Conservation (phyloP, 805 yeast species). For the Ogataea trehalophila region DNA sequence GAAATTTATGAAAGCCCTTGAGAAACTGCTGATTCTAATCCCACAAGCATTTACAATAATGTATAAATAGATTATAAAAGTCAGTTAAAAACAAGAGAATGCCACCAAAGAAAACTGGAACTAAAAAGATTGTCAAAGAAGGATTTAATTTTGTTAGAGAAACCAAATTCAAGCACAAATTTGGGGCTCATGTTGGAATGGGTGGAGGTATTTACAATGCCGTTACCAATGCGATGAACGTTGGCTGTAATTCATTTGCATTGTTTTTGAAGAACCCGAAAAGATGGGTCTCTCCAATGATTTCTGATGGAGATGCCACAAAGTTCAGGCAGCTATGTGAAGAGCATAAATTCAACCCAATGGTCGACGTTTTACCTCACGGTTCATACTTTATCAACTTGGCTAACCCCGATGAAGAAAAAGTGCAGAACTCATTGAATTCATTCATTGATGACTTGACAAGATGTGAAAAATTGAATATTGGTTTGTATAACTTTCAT, state of each 20-base stretch:
- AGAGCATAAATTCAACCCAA: constrained; percentile 61
- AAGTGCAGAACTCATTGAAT: constrained; percentile 67
- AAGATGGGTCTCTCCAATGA: constrained; percentile 83
- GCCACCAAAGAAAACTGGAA: constrained; percentile 21
- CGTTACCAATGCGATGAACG: constrained; percentile 38
- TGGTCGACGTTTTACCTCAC: constrained; percentile 84
- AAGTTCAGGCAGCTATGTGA: constrained; percentile 63
- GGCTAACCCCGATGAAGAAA: constrained; percentile 84
- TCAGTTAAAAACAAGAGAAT: constrained; percentile 1
- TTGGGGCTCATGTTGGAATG: constrained; percentile 87
- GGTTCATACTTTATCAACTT: constrained; percentile 91
- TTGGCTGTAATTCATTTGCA: constrained; percentile 80
- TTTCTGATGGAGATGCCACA: constrained; percentile 58
- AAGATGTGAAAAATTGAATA: constrained; percentile 79
- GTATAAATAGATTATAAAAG: neutral
- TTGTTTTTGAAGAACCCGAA: constrained; percentile 86
- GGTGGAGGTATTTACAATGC: constrained; percentile 58
- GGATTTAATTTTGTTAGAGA: constrained; percentile 38
- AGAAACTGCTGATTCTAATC: too few species aligned
- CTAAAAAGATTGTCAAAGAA: constrained; percentile 8
- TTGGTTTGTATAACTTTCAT: constrained; percentile 88
- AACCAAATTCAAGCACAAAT: constrained; percentile 44
- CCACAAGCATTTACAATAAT: too few species aligned
- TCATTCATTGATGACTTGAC: constrained; percentile 81
- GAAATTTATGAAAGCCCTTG: too few species aligned